phyloP scores from a whole-genome alignment of 768 basidiomycete species.

The Cubamyces sp. region DNA sequence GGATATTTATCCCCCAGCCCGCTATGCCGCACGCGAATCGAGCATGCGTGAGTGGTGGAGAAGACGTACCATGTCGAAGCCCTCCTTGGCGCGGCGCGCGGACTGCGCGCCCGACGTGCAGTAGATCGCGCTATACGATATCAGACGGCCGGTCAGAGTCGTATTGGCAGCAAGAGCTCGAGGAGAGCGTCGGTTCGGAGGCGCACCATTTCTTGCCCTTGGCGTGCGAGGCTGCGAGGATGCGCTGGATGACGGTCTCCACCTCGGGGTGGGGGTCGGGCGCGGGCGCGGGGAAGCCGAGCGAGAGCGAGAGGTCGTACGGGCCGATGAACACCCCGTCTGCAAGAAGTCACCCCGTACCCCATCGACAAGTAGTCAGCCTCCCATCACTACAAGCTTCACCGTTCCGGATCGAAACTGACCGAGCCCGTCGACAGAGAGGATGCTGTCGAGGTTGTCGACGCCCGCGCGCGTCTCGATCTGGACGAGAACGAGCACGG shows the following conservation, averaged over 20 bases:
- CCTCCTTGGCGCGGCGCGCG: slow-evolving; percentile 48
- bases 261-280: slow-evolving; percentile 69
- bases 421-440: slow-evolving; percentile 43
- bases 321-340: slow-evolving; percentile 68
- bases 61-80: slow-evolving; percentile 51
- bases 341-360: slow-evolving; percentile 16
- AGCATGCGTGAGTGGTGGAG: background rate
- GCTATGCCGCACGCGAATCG: background rate
- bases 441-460: slow-evolving; percentile 46
- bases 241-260: slow-evolving; percentile 59
- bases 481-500: slow-evolving; percentile 42
- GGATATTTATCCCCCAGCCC: background rate
- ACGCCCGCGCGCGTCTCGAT: slow-evolving; percentile 47
- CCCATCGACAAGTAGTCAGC: no score
- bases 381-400: no score
- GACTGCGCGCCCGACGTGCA: slow-evolving; percentile 51
- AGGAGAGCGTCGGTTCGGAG: background rate
- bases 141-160: background rate
- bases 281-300: slow-evolving; percentile 62
- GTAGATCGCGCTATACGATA: slow-evolving; percentile 47
- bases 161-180: background rate
- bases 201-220: slow-evolving; percentile 68
- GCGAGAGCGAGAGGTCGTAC: slow-evolving; percentile 65
- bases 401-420: no score
- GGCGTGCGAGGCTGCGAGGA: slow-evolving; percentile 52